These are phyloP conservation scores for Pseudotsuga menziesii DNA, from an alignment of 75 land plant species.

Conservation along the genomic window DNA sequence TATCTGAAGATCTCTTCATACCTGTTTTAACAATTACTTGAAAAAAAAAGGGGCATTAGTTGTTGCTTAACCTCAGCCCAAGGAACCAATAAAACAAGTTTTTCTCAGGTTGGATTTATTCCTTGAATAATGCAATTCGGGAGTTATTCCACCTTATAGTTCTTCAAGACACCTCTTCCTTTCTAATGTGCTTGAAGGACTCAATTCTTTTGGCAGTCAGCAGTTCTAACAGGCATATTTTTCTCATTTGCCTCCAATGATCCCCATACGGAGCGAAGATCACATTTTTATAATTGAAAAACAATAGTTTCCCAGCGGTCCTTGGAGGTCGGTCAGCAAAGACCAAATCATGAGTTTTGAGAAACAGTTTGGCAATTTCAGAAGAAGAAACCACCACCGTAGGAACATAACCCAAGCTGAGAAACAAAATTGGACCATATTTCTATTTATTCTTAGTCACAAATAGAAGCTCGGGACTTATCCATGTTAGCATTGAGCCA, in stretches of 20 bases:
- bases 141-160: too few relatives aligned
- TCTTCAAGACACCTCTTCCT: not conserved
- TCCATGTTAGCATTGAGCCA: too few relatives aligned
- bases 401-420: conserved; percentile 10
- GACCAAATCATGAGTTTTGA: conserved; percentile 14
- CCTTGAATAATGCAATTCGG: too few relatives aligned
- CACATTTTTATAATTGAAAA: conserved; percentile 10
- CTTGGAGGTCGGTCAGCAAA: conserved; percentile 9
- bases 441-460: too few relatives aligned
- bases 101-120: too few relatives aligned
- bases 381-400: conserved; percentile 7
- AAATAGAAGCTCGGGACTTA: too few relatives aligned
- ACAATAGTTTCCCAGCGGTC: not conserved
- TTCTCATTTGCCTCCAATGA: conserved; percentile 16
- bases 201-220: conserved; percentile 21
- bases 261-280: conserved; percentile 18
- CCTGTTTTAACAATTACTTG: too few relatives aligned
- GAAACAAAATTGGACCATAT: conserved; percentile 12
- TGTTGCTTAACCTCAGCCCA: too few relatives aligned
- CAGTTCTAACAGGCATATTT: conserved; percentile 25
- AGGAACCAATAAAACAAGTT: too few relatives aligned
- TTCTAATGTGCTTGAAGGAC: not conserved
- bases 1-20: too few relatives aligned
- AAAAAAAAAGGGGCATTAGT: too few relatives aligned
- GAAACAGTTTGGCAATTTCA: conserved; percentile 8